A percentile compares a stretch with the other conserved stretches of the same genome.
Conservation (phyloP, 2,329 filamentous ascomycete species). For the Nemania serpens region DNA sequence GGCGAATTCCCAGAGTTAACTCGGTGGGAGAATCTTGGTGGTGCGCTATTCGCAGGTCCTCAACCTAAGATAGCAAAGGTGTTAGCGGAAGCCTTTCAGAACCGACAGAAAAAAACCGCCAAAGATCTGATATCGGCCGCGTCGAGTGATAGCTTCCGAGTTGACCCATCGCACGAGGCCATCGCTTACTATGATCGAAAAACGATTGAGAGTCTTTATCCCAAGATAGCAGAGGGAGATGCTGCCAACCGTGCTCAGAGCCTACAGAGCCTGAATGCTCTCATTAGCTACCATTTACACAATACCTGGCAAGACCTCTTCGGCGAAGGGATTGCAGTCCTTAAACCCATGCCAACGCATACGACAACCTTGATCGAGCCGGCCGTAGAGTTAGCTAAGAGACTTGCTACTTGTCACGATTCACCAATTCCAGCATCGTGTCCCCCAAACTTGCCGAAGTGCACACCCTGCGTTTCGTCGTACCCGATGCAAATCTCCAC, state of each 20-base stretch:
- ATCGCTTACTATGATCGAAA: conserved; percentile 78
- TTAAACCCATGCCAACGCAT: conserved; percentile 78
- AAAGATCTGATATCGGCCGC: conserved; percentile 68
- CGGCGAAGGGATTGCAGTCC: conserved; percentile 74
- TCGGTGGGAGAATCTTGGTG: conserved; percentile 72
- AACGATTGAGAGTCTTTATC: conserved; percentile 68
- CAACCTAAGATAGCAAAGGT: conserved; percentile 66
- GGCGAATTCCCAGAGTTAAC: conserved; percentile 77
- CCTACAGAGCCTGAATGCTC: conserved; percentile 67
- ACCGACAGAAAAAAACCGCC: conserved; percentile 57
- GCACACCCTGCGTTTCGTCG: conserved; percentile 72
- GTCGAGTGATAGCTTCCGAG: conserved; percentile 62
- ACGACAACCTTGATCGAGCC: conserved; percentile 74
- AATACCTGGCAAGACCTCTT: conserved; percentile 82
- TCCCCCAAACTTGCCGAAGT: conserved; percentile 78
- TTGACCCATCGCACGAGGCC: conserved; percentile 67
- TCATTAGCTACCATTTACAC: conserved; percentile 87
- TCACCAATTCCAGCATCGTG: conserved; percentile 77
- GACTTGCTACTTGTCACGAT: conserved; percentile 75
- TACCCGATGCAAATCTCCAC: conserved; percentile 70
- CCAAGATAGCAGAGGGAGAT: conserved; percentile 67
- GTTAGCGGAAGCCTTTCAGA: conserved; percentile 64
- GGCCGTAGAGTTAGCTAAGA: conserved; percentile 72
- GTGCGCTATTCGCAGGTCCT: conserved; percentile 74
- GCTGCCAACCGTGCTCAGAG: conserved; percentile 61